Evolutionary conservation across 1,284 basidiomycete genomes (phyloP), one percentile per base, ranked within the genome.

Genomic region (Entoloma clypeatum): DNA sequence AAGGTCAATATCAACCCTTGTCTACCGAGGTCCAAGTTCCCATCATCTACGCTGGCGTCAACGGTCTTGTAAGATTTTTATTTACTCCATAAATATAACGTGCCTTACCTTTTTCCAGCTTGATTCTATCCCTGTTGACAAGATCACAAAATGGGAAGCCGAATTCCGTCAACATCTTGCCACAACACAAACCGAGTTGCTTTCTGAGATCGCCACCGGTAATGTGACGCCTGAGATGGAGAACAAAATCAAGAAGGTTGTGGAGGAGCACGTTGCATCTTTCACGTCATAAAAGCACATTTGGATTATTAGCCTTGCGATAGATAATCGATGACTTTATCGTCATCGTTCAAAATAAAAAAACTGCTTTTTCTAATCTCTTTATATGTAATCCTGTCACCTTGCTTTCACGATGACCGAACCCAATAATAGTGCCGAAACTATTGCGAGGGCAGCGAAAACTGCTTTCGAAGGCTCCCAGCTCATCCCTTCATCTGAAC

Each of bases 1-100:
- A 99, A 83, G 92, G 91, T 58, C 95, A 98, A 77, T 98, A 96
- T 75, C 86, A 93, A 64, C 88, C 87, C 47, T 65, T 89, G 63
- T 72, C 92, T 47, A 94, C 86, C 70, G 94, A 98, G 75, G 73
- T 98, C 57, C 94, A 96, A 78, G 92, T 97, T 56, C 95, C 95
- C 53, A 92, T 97, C 66, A 93, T 98, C 75, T 97, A 95, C 69
- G 94, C 94, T 56, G 95, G 95, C 86, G 95, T 98, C 61, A 93
- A 97, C 73, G 93, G 93, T 91, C 81, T 95, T 53, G 82, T 86
- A 62, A 53, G 82, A 75, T 17, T 9, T 14, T 33, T 14, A 13
- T 22, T n/a, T 8, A 1, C n/a, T 38, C 3, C 33, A 10, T 41
- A 16, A 7, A 21, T n/a, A n/a, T 18, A 6, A 35, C 5, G 43